Conservation (phyloP, 1,284 basidiomycete species). For the Xanthoconium separans region DNA sequence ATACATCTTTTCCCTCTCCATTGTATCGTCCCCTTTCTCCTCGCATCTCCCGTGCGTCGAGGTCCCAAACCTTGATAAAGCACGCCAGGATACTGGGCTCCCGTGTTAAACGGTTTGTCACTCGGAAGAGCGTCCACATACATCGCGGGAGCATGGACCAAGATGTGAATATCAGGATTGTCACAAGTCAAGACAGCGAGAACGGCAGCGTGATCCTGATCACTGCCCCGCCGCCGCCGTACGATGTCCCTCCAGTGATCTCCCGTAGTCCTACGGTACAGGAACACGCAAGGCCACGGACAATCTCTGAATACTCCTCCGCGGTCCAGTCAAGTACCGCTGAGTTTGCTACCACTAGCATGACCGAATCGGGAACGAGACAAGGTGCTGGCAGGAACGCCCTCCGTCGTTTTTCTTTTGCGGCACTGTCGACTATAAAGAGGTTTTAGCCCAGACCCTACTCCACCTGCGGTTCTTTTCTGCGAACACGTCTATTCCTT, state of each 20-base stretch:
- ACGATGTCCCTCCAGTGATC: constrained; percentile 12
- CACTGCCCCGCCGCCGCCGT: constrained; percentile 28
- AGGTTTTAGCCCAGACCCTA: constrained; percentile 8
- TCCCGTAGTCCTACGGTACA: constrained; percentile 7
- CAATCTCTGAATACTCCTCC: constrained; percentile 26
- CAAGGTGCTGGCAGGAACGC: constrained; percentile 19
- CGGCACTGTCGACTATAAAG: constrained; percentile 29
- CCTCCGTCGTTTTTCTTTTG: constrained; percentile 29
- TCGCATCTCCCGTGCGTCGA: constrained; percentile 5
- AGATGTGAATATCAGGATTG: constrained; percentile 16
- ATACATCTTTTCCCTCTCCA: constrained; percentile 8
- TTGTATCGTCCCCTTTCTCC: not conserved
- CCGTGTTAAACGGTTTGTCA: constrained; percentile 27
- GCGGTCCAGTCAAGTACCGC: constrained; percentile 12
- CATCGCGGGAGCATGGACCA: constrained; percentile 22
- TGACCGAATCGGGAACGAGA: constrained; percentile 14
- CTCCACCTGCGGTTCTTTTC: constrained; percentile 1
- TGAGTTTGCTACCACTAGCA: constrained; percentile 13
- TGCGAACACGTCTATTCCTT: not conserved
- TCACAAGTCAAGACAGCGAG: constrained; percentile 29
- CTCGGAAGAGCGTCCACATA: constrained; percentile 9
- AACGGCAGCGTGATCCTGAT: constrained; percentile 34
- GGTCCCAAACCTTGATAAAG: constrained; percentile 24
- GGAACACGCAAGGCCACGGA: constrained; percentile 16
- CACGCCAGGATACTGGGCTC: constrained; percentile 30